Base-by-base conservation (phyloP, 371 early-diverging fungal species). In the Rhizopus delemar region DNA sequence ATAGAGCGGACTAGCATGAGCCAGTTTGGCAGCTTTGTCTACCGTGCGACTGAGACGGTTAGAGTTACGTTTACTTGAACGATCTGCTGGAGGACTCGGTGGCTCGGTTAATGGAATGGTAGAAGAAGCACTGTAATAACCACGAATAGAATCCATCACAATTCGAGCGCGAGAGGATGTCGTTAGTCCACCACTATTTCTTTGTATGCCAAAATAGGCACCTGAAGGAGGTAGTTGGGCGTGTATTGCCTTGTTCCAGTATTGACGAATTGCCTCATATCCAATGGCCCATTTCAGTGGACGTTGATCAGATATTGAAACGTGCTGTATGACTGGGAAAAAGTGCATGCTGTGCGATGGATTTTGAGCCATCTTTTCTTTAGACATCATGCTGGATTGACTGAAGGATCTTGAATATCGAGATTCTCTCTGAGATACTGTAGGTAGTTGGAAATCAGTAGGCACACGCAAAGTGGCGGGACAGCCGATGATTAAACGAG, bases 191-290 rank as follows among this genome's bases (percentile, higher is more conserved):
- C 22, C n/a, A 45, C 15, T 8, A 9, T 29, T 33, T 2, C 5
- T 36, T 8, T 11, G 28, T 29, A 46, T 29, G 2, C 31, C 53
- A 41, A 80, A 80, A 41, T 77, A 77, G 0, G 54, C 22, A 22
- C 60, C 51, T 9, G 74, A 57, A 6, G 74, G 41, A 3, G 73
- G 65, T 2, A 80, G 60, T 2, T 32, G 63, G 29, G 62, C 48
- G 9, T 46, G 35, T 1, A 74, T 75, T 0, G 70, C 61, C 31
- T 63, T 73, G 5, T 59, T 70, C 80, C 80, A 80, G 36, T 80
- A 80, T 8, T 73, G 66, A 8, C 77, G 73, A 13, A 77, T 80
- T 2, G 69, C 61, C 9, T 77, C 74, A 59, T 80, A 80, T 0
- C 69, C 80, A n/a, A 64, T 22, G 12, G 65, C 57, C 75, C 80